Conservation (phyloP, 257 asterid species). For the Nicotiana paniculata region DNA sequence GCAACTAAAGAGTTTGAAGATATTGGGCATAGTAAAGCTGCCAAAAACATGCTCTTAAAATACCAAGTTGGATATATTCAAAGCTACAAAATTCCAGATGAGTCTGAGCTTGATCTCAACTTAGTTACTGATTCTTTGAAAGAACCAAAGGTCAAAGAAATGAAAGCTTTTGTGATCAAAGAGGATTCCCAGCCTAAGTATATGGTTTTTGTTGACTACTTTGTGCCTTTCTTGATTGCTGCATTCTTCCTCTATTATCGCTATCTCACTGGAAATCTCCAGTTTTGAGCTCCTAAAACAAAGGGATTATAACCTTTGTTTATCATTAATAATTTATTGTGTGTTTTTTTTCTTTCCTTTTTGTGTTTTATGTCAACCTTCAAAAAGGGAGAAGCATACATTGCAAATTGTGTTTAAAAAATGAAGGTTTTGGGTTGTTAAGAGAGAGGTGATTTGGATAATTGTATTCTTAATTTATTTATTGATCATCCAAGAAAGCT, state of each 20-base stretch:
- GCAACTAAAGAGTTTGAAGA: slow-evolving; percentile 30
- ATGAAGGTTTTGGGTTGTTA: not conserved
- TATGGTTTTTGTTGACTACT: slow-evolving; percentile 14
- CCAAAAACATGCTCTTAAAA: slow-evolving; percentile 16
- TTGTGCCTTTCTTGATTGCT: slow-evolving; percentile 19
- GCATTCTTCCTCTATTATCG: slow-evolving; percentile 20
- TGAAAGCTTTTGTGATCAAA: slow-evolving; percentile 19
- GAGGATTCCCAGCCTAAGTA: not conserved
- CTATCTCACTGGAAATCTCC: not conserved
- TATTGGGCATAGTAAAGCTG: slow-evolving; percentile 38
- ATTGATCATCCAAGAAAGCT: not conserved
- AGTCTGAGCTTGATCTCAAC: not conserved
- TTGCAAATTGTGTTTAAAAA: not conserved
- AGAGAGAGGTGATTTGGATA: not conserved
- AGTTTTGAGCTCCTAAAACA: not conserved
- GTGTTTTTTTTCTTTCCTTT: not conserved
- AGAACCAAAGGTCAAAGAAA: slow-evolving; percentile 23
- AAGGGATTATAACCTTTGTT: not conserved
- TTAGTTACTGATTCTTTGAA: not conserved
- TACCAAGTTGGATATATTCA: slow-evolving; percentile 28
- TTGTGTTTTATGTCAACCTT: not conserved
- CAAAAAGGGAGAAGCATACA: not conserved
- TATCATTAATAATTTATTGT: not conserved
- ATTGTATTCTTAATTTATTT: not conserved
- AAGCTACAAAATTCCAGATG: slow-evolving; percentile 8